Conservation (phyloP, 2,329 filamentous ascomycete genomes). For the Xylogone sp. region DNA sequence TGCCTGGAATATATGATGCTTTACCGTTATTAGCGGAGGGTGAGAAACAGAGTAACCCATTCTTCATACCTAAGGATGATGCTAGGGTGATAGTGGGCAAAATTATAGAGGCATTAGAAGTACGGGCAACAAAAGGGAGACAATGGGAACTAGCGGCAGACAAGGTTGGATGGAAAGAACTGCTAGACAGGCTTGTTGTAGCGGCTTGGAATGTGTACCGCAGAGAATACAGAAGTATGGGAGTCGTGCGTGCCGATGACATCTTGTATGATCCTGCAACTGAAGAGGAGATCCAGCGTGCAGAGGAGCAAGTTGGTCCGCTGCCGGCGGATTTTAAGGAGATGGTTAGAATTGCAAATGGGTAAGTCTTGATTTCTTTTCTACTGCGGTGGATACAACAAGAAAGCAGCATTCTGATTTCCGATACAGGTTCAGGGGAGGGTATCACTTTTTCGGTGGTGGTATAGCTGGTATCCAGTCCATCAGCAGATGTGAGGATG, state of each 20-base stretch:
- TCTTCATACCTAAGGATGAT: slow-evolving; percentile 8
- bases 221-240: slow-evolving; percentile 4
- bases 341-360: slow-evolving; percentile 10
- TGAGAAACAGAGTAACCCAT: slow-evolving; percentile 10
- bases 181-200: slow-evolving; percentile 9
- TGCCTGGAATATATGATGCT: slow-evolving; percentile 14
- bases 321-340: slow-evolving; percentile 11
- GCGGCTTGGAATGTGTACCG: slow-evolving; percentile 11
- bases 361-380: slow-evolving; percentile 5
- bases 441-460: slow-evolving; percentile 9
- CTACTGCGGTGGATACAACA: not conserved
- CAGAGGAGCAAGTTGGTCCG: slow-evolving; percentile 7
- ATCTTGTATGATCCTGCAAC: slow-evolving; percentile 11
- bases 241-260: slow-evolving; percentile 2
- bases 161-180: slow-evolving; percentile 10
- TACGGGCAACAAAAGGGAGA: slow-evolving; percentile 7
- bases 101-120: slow-evolving; percentile 3
- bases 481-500: not conserved
- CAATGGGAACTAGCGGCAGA: slow-evolving; percentile 6
- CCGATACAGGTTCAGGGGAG: slow-evolving; percentile 9
- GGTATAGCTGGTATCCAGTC: slow-evolving; percentile 8
- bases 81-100: slow-evolving; percentile 5
- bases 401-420: no score
- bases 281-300: slow-evolving; percentile 8
- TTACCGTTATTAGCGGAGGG: slow-evolving; percentile 9